Percentiles rank a stretch among this genome's conserved stretches.
Conservation (phyloP, 2,329 filamentous ascomycete genomes). For the Pseudogymnoascus sp. region DNA sequence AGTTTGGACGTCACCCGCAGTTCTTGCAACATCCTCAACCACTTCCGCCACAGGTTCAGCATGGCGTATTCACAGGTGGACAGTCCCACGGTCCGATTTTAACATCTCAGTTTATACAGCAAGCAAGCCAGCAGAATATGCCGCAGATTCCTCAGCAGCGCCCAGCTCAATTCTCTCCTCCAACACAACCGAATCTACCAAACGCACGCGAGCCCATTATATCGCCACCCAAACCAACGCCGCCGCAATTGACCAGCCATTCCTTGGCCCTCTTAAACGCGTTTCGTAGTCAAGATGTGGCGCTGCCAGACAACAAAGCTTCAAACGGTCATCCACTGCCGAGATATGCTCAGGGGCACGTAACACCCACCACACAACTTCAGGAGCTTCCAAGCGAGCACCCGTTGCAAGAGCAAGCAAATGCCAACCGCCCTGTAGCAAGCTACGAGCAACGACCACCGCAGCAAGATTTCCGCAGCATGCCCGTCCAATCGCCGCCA, state of each 20-base stretch:
- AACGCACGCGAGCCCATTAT: slow-evolving; percentile 22
- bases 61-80: slow-evolving; percentile 39
- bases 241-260: slow-evolving; percentile 32
- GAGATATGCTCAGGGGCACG: slow-evolving; percentile 13
- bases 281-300: slow-evolving; percentile 30
- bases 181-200: slow-evolving; percentile 21
- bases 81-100: slow-evolving; percentile 25
- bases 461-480: slow-evolving; percentile 10
- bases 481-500: slow-evolving; percentile 18
- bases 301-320: slow-evolving; percentile 9
- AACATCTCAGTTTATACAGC: slow-evolving; percentile 24
- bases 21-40: slow-evolving; percentile 30
- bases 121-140: slow-evolving; percentile 11
- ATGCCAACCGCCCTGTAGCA: slow-evolving; percentile 4
- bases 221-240: slow-evolving; percentile 18
- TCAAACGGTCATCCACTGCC: slow-evolving; percentile 16
- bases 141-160: slow-evolving; percentile 7
- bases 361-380: not conserved
- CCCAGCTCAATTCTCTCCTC: slow-evolving; percentile 8
- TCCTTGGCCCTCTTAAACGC: slow-evolving; percentile 38
- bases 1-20: slow-evolving; percentile 20
- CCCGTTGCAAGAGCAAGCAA: not conserved
- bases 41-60: slow-evolving; percentile 46
- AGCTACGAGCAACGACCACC: slow-evolving; percentile 13
- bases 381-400: slow-evolving; percentile 22